Base-by-base conservation (phyloP, 2,329 filamentous ascomycete genomes). In the Phialocephala sp. region DNA sequence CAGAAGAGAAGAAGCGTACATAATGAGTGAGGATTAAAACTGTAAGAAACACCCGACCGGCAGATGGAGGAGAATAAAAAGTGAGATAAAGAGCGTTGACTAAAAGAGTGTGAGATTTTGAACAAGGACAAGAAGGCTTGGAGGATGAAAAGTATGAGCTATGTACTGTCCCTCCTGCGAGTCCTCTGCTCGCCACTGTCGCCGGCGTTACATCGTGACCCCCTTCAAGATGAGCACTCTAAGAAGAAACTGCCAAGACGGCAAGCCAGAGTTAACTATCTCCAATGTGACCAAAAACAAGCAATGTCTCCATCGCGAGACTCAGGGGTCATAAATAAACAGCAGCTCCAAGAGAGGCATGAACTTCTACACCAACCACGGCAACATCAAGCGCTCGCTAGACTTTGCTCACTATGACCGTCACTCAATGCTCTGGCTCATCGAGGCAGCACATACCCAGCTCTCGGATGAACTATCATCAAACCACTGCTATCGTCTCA, bases 1-100 rank as follows among this genome's bases (percentile, higher is more conserved):
- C 36, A 43, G 12, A n/a, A 59, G 35, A 27, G 56, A 20, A 37
- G 56, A 59, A 59, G 18, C 8, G 11, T 36, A 59, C 56, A 59
- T 59, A 8, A 43, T 59, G 55, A 37, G 6, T 32, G 27, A 20
- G 55, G n/a, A 37, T 57, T 43, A 22, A 50, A 50, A 24, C 2
- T 8, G 4, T 24, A 50, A 11, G 18, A 24, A 59, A 41, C 35
- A 59, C 24, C 56, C 41, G 56, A 9, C 56, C 36, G 35, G 56
- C 56, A 39, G 56, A 59, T 15, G 56, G 22, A 59, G 36, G n/a
- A 41, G 56, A 43, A 24, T 24, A 24, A 50, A 27, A 43, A 22
- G 36, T 11, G 45, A 24, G 4, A 2, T 9, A 50, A 50, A 50
- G 45, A 50, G n/a, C 12, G 45, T 50, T 6, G 20, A 50, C 11